Evolutionary conservation across 768 basidiomycete species (phyloP), one percentile per base, ranked within the genome.

Genomic region (Tephrocybe sp.): DNA sequence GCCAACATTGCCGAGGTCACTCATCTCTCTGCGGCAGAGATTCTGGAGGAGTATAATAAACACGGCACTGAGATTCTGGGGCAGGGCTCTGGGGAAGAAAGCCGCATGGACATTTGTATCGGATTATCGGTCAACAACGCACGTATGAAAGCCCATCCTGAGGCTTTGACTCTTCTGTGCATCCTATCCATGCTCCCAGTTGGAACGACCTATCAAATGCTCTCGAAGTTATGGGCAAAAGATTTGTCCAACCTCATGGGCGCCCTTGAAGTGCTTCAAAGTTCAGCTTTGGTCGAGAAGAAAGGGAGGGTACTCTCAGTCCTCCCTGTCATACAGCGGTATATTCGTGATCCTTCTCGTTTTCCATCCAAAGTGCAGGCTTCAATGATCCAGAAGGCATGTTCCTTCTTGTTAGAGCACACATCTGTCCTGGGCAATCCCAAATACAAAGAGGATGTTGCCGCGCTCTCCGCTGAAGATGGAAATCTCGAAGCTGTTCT

Each of bases 121-220:
- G 23, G 47, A 2, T 43, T 56, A 1, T 52, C 55, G 3, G 47
- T 52, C 2, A 12, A 56, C 27, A 46, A 50, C 24, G 38, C 42
- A 1, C 23, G 37, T 7, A 52, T 56, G 37, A 15, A 36, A 4
- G n/a, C 18, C 8, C 18, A 44, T 16, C 57, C 47, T 9, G 46
- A 42, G 1, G 45, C 42, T 12, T 16, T 29, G 5, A 15, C n/a
- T 1, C 53, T 59, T 8, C 50, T 59, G 10, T 46, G 54, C 6
- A 46, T 56, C n/a, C 54, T 67, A 15, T 57, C 64, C 12, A 41
- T 64, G 40, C 56, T 68, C 9, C 66, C 66, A 0, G 58, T 48
- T 11, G 64, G 66, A 1, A 56, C 58, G 9, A 48, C 44, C 19
- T 38, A 46, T 1, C n/a, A 52, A 3, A 43, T 55, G 30, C 41